Conservation (phyloP, 805 yeast genomes). For the Tetrapisispora nanseiensis region DNA sequence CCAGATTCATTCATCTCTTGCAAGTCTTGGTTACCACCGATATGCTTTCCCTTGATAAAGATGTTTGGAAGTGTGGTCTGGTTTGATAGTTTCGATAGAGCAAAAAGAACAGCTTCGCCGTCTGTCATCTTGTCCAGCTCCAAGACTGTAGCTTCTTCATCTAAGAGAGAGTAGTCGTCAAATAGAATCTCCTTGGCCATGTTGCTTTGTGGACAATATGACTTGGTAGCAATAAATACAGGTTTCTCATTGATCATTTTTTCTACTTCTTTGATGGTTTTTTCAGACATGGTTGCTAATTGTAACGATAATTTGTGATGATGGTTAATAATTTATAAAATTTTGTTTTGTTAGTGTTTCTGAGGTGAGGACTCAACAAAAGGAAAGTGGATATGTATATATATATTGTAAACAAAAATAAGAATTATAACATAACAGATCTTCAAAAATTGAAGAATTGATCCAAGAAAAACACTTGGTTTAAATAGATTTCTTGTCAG, state of each 20-base stretch:
- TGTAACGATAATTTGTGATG: neutral
- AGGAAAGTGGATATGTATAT: no score
- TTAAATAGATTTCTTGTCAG: no score
- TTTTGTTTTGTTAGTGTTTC: neutral
- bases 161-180: conserved; percentile 35
- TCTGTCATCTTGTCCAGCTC: conserved; percentile 44
- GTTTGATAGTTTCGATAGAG: conserved; percentile 65
- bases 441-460: no score
- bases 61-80: conserved; percentile 91
- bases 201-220: conserved; percentile 58
- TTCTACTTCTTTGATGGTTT: conserved; percentile 48
- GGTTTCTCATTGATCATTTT: conserved; percentile 52
- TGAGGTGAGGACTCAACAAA: neutral
- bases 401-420: no score
- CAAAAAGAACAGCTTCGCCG: conserved; percentile 73
- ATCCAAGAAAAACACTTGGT: no score
- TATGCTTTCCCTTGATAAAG: conserved; percentile 80
- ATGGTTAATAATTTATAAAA: neutral
- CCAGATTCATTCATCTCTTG: conserved; percentile 60
- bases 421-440: no score
- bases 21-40: conserved; percentile 90
- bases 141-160: conserved; percentile 31
- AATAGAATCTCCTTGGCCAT: conserved; percentile 34
- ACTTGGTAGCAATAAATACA: conserved; percentile 72
- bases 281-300: conserved; percentile 11